A percentile compares a stretch with the other conserved stretches of the same genome.
These are phyloP conservation scores for Penicillium coffeae DNA, from an alignment of 495 filamentous ascomycete genomes.

Conservation along the genomic window DNA sequence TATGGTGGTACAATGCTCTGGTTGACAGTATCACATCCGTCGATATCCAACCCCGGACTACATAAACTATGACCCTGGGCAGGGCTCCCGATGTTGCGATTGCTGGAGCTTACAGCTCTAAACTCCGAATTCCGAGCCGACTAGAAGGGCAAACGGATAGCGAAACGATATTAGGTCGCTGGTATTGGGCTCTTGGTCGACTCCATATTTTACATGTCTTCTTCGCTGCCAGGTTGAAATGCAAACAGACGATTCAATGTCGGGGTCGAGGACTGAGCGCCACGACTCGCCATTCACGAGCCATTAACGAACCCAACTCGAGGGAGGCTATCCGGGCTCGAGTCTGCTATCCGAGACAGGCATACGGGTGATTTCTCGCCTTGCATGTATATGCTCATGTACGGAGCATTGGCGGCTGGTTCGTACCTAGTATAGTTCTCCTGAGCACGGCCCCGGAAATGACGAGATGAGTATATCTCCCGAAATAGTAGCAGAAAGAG, in stretches of 20 bases:
- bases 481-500: background rate
- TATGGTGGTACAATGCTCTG: conserved; percentile 20
- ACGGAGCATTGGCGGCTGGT: background rate
- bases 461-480: background rate
- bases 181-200: background rate
- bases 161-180: background rate
- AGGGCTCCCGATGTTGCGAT: background rate
- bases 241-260: conserved; percentile 9
- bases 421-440: background rate
- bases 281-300: too few relatives aligned
- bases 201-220: conserved; percentile 1
- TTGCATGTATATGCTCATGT: conserved; percentile 1
- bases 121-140: background rate
- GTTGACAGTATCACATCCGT: conserved; percentile 13
- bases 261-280: conserved; percentile 17
- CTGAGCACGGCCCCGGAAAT: background rate
- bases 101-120: background rate
- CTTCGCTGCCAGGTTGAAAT: background rate
- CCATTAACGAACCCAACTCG: conserved; percentile 2
- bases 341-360: conserved; percentile 29
- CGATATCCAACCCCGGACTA: conserved; percentile 20
- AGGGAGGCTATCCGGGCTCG: conserved; percentile 13
- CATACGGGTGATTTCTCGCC: background rate
- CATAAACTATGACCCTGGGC: conserved; percentile 1
- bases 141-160: conserved; percentile 2